A percentile compares a stretch with the other conserved stretches of the same genome.
phyloP scores from a whole-genome alignment of 208 protist genomes.

The Leishmania braziliensis region DNA sequence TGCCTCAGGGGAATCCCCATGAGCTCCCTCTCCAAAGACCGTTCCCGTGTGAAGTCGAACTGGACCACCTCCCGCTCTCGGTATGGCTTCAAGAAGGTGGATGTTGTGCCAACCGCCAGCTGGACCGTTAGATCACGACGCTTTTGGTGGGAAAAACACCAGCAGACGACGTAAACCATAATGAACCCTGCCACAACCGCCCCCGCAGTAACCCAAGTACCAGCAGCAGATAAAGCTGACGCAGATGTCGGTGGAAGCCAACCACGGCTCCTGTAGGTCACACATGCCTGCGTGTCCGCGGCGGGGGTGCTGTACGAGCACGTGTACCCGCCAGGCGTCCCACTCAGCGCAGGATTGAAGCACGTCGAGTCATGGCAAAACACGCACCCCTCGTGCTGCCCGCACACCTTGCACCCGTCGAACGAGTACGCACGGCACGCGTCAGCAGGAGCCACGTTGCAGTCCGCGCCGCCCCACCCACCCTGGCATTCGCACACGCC shows the following conservation, averaged over 20 bases:
- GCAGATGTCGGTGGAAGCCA: not conserved
- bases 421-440: constrained; percentile 43
- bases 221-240: no score
- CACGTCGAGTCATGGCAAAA: constrained; percentile 55
- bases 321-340: constrained; percentile 30
- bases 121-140: not conserved
- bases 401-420: constrained; percentile 41
- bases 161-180: not conserved
- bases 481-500: constrained; percentile 25
- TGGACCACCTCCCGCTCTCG: constrained; percentile 13
- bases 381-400: constrained; percentile 27
- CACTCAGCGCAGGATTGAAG: constrained; percentile 35
- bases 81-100: not conserved
- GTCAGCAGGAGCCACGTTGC: constrained; percentile 28
- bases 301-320: constrained; percentile 38
- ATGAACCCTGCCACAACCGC: not conserved
- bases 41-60: constrained; percentile 1
- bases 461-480: constrained; percentile 25
- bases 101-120: not conserved
- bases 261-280: constrained; percentile 4
- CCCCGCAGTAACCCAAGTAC: not conserved
- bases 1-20: constrained; percentile 29
- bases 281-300: constrained; percentile 18
- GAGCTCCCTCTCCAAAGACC: not conserved
- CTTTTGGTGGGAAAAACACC: not conserved